A percentile compares a stretch with the other conserved stretches of the same genome.
Conservation (phyloP, 2,329 filamentous ascomycete species). For the Allantophomopsis lycopodina region DNA sequence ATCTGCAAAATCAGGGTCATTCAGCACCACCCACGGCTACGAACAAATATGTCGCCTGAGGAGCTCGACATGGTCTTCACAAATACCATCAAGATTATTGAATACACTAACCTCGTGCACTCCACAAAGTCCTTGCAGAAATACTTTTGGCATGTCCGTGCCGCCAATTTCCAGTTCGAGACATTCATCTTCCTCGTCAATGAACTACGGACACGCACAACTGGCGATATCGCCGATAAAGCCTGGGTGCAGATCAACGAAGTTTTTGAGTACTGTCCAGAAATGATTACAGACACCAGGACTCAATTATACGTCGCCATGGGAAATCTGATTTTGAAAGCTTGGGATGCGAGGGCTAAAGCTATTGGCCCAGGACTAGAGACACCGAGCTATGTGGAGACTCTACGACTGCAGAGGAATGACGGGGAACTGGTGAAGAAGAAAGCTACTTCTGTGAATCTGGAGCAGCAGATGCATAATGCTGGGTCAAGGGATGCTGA, state of each 20-base stretch:
- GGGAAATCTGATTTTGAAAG: slow-evolving; percentile 10
- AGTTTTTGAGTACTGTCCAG: slow-evolving; percentile 15
- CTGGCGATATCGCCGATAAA: slow-evolving; percentile 15
- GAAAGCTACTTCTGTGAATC: slow-evolving; percentile 3
- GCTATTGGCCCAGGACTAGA: not conserved
- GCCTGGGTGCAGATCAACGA: slow-evolving; percentile 17
- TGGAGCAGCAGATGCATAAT: not conserved
- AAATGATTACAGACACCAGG: slow-evolving; percentile 14
- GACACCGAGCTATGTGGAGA: not conserved
- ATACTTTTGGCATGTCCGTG: slow-evolving; percentile 19
- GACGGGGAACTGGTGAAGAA: not conserved
- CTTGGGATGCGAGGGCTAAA: slow-evolving; percentile 9
- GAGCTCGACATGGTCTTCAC: slow-evolving; percentile 19
- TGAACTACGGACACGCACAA: slow-evolving; percentile 16
- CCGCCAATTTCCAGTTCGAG: slow-evolving; percentile 20
- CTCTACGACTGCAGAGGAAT: not conserved
- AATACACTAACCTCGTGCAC: slow-evolving; percentile 19
- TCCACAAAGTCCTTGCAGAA: slow-evolving; percentile 13
- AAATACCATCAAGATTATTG: slow-evolving; percentile 21
- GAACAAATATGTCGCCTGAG: slow-evolving; percentile 14
- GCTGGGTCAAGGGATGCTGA: not conserved
- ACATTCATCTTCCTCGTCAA: slow-evolving; percentile 20
- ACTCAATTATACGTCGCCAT: slow-evolving; percentile 10
- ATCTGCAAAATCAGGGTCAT: slow-evolving; percentile 18
- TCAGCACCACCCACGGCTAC: slow-evolving; percentile 17